A percentile compares a stretch with the other conserved stretches of the same genome.
These are phyloP conservation scores for Zelonia costaricensis DNA, from an alignment of 208 protist species.

Conservation along the genomic window DNA sequence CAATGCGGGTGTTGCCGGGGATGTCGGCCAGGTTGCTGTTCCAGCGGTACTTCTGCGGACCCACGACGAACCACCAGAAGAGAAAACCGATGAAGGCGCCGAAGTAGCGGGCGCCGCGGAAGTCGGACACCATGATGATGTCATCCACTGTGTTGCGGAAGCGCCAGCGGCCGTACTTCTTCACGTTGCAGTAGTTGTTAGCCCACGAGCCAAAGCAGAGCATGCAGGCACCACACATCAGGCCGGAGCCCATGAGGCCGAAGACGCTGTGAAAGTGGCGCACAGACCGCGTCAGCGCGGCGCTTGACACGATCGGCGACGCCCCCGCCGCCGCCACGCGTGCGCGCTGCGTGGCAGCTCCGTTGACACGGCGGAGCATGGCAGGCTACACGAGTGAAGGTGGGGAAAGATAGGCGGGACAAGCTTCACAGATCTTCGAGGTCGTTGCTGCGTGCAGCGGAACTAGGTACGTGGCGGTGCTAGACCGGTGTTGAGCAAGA, in stretches of 20 bases:
- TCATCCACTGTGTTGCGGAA: constrained; percentile 89
- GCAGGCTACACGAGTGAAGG: too few relatives aligned
- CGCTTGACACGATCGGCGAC: neutral
- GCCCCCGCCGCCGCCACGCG: neutral
- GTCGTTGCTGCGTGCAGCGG: neutral
- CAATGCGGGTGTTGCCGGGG: constrained; percentile 79
- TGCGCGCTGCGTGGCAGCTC: constrained; percentile 11
- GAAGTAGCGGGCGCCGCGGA: constrained; percentile 70
- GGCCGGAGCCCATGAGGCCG: constrained; percentile 52
- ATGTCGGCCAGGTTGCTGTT: constrained; percentile 74
- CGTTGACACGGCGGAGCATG: constrained; percentile 51
- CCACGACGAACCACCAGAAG: constrained; percentile 89
- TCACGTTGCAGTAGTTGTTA: constrained; percentile 88
- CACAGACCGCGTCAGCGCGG: constrained; percentile 6
- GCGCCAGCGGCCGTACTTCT: constrained; percentile 83
- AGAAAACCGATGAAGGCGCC: constrained; percentile 73
- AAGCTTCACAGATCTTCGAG: neutral
- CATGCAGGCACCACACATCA: constrained; percentile 74
- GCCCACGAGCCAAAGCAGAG: constrained; percentile 82
- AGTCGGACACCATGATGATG: constrained; percentile 86
- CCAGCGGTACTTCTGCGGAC: constrained; percentile 83
- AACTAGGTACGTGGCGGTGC: too few relatives aligned
- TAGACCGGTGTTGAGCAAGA: too few relatives aligned
- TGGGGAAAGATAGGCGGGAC: neutral
- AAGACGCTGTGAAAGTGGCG: constrained; percentile 67